Percentiles rank a stretch among this genome's conserved stretches.
These are phyloP conservation scores for Fusarium caatingaense DNA, from an alignment of 2,329 filamentous ascomycete genomes.

Conservation along the genomic window DNA sequence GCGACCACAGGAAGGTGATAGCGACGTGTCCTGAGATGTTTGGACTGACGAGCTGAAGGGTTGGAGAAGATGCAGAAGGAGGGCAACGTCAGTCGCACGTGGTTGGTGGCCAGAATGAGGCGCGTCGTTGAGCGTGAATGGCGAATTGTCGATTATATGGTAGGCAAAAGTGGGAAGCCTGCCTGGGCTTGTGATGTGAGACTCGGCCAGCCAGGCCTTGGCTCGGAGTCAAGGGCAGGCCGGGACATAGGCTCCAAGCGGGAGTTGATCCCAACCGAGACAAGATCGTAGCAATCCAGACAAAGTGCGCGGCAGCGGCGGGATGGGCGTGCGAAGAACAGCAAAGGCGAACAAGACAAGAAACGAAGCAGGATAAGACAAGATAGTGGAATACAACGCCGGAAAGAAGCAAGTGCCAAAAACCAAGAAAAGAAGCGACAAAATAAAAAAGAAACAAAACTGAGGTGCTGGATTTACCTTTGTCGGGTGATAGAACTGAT, in stretches of 20 bases:
- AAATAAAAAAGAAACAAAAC: slow-evolving; percentile 20
- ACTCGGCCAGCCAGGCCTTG: slow-evolving; percentile 39
- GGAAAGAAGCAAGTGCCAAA: neutral
- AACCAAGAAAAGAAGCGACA: neutral
- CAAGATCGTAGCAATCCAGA: slow-evolving; percentile 36
- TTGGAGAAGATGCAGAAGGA: slow-evolving; percentile 56
- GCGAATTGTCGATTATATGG: slow-evolving; percentile 44
- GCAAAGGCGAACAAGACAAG: slow-evolving; percentile 9
- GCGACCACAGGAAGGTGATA: slow-evolving; percentile 54
- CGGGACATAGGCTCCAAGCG: slow-evolving; percentile 32
- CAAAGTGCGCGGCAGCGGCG: slow-evolving; percentile 29
- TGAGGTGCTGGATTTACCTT: slow-evolving; percentile 40
- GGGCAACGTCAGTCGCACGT: slow-evolving; percentile 61
- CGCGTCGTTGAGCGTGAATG: slow-evolving; percentile 42
- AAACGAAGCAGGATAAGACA: slow-evolving; percentile 22
- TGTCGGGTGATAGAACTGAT: slow-evolving; percentile 42
- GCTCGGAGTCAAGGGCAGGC: slow-evolving; percentile 34
- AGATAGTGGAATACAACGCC: slow-evolving; percentile 23
- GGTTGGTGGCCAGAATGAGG: slow-evolving; percentile 58
- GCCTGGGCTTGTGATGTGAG: slow-evolving; percentile 38
- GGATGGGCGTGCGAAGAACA: slow-evolving; percentile 24
- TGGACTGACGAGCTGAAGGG: slow-evolving; percentile 58
- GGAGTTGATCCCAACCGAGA: slow-evolving; percentile 33
- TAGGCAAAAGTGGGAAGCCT: slow-evolving; percentile 35
- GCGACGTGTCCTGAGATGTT: slow-evolving; percentile 73